Percentiles rank a stretch among this genome's conserved stretches.
These are phyloP conservation scores for Scenedesmus sp. DNA, from an alignment of 163 green algal species.

Conservation along the genomic window DNA sequence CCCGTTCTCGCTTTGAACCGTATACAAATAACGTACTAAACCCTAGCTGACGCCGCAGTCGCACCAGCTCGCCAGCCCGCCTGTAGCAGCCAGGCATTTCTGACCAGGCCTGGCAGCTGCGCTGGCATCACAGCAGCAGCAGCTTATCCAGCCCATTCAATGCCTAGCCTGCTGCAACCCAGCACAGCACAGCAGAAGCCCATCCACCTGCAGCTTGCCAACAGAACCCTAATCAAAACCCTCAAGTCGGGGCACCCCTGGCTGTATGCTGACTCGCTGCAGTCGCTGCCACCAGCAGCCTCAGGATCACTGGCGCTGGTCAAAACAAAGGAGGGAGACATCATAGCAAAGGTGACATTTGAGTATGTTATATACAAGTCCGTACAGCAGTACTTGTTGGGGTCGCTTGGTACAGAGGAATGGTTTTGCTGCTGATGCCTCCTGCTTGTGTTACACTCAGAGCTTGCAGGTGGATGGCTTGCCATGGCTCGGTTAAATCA, in stretches of 20 bases:
- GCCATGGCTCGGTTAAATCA: too few relatives aligned
- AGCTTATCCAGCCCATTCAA: not conserved
- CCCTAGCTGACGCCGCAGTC: not conserved
- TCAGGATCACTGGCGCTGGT: slow-evolving; percentile 49
- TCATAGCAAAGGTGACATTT: slow-evolving; percentile 48
- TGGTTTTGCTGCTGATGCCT: too few relatives aligned
- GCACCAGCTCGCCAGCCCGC: not conserved
- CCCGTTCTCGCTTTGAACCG: not conserved
- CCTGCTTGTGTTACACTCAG: too few relatives aligned
- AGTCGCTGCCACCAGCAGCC: slow-evolving; percentile 21
- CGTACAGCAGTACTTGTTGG: too few relatives aligned
- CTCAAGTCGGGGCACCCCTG: slow-evolving; percentile 48
- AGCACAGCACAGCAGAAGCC: not conserved
- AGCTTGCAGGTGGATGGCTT: too few relatives aligned
- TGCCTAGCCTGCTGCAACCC: not conserved
- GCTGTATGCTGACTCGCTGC: slow-evolving; percentile 49
- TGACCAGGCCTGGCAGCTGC: not conserved
- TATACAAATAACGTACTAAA: not conserved
- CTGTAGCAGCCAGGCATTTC: not conserved
- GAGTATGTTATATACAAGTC: too few relatives aligned
- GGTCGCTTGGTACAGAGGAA: too few relatives aligned
- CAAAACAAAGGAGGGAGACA: slow-evolving; percentile 55
- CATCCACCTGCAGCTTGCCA: not conserved
- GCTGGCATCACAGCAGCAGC: not conserved
- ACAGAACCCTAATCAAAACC: not conserved